phyloP scores from a whole-genome alignment of 2,329 filamentous ascomycete genomes.

The Alternaria novae-zelandiae region DNA sequence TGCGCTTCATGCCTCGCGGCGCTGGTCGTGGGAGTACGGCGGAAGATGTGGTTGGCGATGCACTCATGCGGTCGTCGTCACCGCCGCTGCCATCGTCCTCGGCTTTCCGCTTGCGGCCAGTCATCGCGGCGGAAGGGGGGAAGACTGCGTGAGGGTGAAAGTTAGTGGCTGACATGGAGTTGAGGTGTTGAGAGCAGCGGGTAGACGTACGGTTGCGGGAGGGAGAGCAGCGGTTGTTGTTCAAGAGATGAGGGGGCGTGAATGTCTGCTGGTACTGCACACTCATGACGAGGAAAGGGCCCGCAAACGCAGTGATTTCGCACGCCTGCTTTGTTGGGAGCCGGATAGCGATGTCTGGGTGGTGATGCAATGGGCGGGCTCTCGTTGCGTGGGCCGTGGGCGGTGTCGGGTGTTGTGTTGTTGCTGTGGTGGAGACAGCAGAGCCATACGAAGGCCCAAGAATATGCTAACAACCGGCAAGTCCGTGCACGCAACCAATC shows the following conservation, averaged over 20 bases:
- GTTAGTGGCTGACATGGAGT: slow-evolving; percentile 16
- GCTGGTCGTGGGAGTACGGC: slow-evolving; percentile 74
- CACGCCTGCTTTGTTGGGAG: slow-evolving; percentile 18
- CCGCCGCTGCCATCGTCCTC: slow-evolving; percentile 67
- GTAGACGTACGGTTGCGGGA: slow-evolving; percentile 62
- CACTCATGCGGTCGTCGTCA: slow-evolving; percentile 83
- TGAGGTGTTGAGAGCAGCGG: slow-evolving; percentile 11
- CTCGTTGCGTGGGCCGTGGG: slow-evolving; percentile 7
- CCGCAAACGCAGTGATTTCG: slow-evolving; percentile 27
- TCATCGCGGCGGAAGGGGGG: slow-evolving; percentile 52
- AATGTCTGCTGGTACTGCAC: slow-evolving; percentile 63
- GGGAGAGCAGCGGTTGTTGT: slow-evolving; percentile 63
- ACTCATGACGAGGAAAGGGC: slow-evolving; percentile 59
- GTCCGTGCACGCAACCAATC: slow-evolving; percentile 7
- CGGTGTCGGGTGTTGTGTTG: slow-evolving; percentile 25
- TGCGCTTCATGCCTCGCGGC: slow-evolving; percentile 61
- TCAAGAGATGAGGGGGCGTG: slow-evolving; percentile 67
- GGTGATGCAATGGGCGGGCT: slow-evolving; percentile 1
- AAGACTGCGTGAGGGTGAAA: slow-evolving; percentile 29
- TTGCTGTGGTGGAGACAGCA: slow-evolving; percentile 26
- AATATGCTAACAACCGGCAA: slow-evolving; percentile 10
- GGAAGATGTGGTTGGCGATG: slow-evolving; percentile 84
- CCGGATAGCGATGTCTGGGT: neutral
- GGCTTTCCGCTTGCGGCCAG: slow-evolving; percentile 82
- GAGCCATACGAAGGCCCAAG: slow-evolving; percentile 20